phyloP scores from a whole-genome alignment of 2,329 filamentous ascomycete species.

The Drechslerella coelobrocha region DNA sequence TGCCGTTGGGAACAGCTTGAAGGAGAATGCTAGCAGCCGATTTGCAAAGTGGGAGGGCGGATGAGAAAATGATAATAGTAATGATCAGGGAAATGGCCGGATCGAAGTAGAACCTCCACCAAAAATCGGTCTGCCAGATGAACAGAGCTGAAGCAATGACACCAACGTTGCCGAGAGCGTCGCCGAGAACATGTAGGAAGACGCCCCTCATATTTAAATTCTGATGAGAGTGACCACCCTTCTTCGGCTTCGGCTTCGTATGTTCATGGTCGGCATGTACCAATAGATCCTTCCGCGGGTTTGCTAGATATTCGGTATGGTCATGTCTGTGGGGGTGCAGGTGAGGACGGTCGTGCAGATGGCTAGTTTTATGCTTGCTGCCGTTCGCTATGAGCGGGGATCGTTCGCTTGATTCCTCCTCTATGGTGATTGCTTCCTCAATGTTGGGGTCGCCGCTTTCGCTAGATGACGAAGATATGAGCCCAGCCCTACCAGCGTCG shows the following conservation, averaged over 20 bases:
- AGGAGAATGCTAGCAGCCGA: constrained; percentile 86
- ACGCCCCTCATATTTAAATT: constrained; percentile 96
- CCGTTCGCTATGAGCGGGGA: constrained; percentile 58
- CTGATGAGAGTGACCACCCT: constrained; percentile 75
- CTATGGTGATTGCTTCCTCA: constrained; percentile 59
- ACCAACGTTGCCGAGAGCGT: constrained; percentile 84
- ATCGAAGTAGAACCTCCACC: constrained; percentile 85
- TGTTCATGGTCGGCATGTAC: constrained; percentile 79
- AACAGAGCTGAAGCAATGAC: constrained; percentile 82
- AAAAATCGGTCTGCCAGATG: constrained; percentile 85
- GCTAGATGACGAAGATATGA: constrained; percentile 64
- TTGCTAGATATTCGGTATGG: constrained; percentile 52
- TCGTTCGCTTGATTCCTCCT: constrained; percentile 58
- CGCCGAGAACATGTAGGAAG: constrained; percentile 77
- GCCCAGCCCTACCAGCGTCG: constrained; percentile 72
- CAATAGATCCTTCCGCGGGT: constrained; percentile 56
- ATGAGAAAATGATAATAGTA: constrained; percentile 76
- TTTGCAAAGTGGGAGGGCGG: constrained; percentile 78
- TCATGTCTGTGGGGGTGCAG: constrained; percentile 54
- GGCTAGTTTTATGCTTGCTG: constrained; percentile 54
- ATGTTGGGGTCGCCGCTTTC: constrained; percentile 66
- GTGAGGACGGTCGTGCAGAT: constrained; percentile 55
- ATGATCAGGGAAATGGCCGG: constrained; percentile 93
- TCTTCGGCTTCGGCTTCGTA: constrained; percentile 70
- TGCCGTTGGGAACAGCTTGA: constrained; percentile 88